Evolutionary conservation across 208 protist genomes (phyloP).

Genomic region (Trypanosoma lewisi): DNA sequence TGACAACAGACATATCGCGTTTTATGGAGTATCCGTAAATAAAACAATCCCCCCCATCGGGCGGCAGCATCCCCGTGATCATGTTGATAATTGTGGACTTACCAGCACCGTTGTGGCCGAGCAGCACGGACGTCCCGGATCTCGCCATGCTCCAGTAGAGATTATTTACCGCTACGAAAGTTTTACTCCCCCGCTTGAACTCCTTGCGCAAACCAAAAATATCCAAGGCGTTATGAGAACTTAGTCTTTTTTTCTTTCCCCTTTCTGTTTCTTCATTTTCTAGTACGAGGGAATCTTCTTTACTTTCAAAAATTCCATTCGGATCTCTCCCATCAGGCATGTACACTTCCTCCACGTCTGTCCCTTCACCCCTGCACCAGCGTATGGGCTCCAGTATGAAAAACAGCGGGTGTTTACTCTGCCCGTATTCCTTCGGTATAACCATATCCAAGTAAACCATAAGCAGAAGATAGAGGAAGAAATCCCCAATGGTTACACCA

Average conservation of each 20-base stretch:
- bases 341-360: neutral
- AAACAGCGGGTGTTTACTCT: slow-evolving; percentile 62
- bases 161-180: slow-evolving; percentile 70
- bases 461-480: slow-evolving; percentile 47
- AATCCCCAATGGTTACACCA: slow-evolving; percentile 39
- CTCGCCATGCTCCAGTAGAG: slow-evolving; percentile 64
- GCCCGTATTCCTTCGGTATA: slow-evolving; percentile 63
- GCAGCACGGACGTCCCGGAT: slow-evolving; percentile 70
- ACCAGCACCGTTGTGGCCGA: slow-evolving; percentile 70
- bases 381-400: slow-evolving; percentile 43
- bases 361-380: slow-evolving; percentile 8
- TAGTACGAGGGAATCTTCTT: neutral
- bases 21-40: slow-evolving; percentile 41
- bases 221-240: slow-evolving; percentile 25
- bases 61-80: slow-evolving; percentile 47
- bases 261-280: slow-evolving; percentile 11
- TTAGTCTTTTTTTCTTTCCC: neutral
- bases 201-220: slow-evolving; percentile 41
- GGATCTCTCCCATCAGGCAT: slow-evolving; percentile 1
- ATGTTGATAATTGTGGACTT: slow-evolving; percentile 55
- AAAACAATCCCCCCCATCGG: slow-evolving; percentile 61
- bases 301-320: slow-evolving; percentile 26
- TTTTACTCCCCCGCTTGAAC: slow-evolving; percentile 36
- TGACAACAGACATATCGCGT: slow-evolving; percentile 34
- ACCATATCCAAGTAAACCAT: slow-evolving; percentile 59